Percentiles rank a stretch among this genome's conserved stretches.
Conservation (phyloP, 345 rosid genomes). For the Isatis tinctoria region DNA sequence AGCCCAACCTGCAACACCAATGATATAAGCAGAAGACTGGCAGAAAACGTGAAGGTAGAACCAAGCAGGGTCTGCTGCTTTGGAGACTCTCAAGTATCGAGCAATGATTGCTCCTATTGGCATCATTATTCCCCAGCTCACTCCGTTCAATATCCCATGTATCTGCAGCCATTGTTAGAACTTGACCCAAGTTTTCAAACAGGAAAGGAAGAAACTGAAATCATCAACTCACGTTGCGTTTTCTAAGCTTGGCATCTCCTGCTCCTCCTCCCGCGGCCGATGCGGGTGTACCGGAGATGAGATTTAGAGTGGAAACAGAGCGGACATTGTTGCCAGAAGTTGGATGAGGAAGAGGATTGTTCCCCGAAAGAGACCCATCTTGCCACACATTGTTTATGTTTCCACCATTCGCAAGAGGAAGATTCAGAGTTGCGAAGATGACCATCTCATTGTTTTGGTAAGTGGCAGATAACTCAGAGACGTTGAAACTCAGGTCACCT, state of each 20-base stretch:
- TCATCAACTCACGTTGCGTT: constrained; percentile 50
- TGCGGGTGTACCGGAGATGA: constrained; percentile 48
- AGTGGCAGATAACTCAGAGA: constrained; percentile 51
- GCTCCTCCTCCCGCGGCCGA: constrained; percentile 15
- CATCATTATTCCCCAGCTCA: constrained; percentile 90
- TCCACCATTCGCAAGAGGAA: constrained; percentile 30
- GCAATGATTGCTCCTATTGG: constrained; percentile 72
- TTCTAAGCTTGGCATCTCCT: constrained; percentile 40
- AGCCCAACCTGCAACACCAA: constrained; percentile 86
- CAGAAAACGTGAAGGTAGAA: constrained; percentile 72
- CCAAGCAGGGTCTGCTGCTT: constrained; percentile 85
- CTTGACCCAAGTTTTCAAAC: background rate
- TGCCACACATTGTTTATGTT: constrained; percentile 81
- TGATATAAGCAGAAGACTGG: constrained; percentile 64
- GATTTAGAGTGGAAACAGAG: constrained; percentile 56
- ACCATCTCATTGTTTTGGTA: constrained; percentile 52
- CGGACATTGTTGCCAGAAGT: constrained; percentile 53
- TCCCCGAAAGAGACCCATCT: constrained; percentile 57
- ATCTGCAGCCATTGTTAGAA: constrained; percentile 41
- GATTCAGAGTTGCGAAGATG: constrained; percentile 58
- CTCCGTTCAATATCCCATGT: constrained; percentile 75
- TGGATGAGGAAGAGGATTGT: constrained; percentile 38
- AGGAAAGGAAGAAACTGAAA: background rate
- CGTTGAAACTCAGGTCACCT: constrained; percentile 61
- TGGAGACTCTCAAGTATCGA: constrained; percentile 74